Evolutionary conservation across 2,329 filamentous ascomycete species (phyloP), one percentile per base, ranked within the genome.

Genomic region (Fusarium piperis): DNA sequence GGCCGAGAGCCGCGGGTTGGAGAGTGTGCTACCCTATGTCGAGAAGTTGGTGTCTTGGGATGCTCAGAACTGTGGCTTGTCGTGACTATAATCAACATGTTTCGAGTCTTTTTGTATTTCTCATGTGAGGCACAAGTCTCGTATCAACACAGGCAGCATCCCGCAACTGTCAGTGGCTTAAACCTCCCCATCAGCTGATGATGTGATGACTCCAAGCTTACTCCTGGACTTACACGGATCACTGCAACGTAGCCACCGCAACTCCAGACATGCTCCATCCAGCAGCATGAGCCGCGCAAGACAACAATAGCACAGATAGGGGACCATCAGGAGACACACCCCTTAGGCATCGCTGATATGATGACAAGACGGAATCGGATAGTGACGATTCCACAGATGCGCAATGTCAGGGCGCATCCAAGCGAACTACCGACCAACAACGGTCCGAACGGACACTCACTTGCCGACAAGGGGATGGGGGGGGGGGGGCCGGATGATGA

Each of bases 1-100:
- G 69, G 69, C 65, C 69, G 65, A 72, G 69, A 62, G 28, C n/a
- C n/a, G 48, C 23, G 52, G 23, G 23, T 35, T 46, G 20, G 18
- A n/a, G 3, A 20, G 56, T 48, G 44, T 30, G 44, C 44, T 72
- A 72, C 69, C 69, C 69, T 72, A 72, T 61, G 65, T 52, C 11
- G 35, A 53, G 1, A 32, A 23, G 55, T 30, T 26, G n/a, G 28
- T 26, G 18, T 15, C 32, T 16, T 18, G 56, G 30, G 36, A 52
- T 46, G 46, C 65, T 32, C 18, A 58, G 71, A 59, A 51, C 4
- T 15, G 11, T n/a, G 3, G 8, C 4, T 53, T 23, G 23, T 4
- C 38, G 23, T 16, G 20, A 15, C 16, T 1, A 3, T 6, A 12
- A 15, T 67, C 28, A 6, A 23, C 11, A 7, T 35, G 11, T 7